These are phyloP conservation scores for Nyssa sinensis DNA, from an alignment of 148 eudicot genomes.

Conservation along the genomic window DNA sequence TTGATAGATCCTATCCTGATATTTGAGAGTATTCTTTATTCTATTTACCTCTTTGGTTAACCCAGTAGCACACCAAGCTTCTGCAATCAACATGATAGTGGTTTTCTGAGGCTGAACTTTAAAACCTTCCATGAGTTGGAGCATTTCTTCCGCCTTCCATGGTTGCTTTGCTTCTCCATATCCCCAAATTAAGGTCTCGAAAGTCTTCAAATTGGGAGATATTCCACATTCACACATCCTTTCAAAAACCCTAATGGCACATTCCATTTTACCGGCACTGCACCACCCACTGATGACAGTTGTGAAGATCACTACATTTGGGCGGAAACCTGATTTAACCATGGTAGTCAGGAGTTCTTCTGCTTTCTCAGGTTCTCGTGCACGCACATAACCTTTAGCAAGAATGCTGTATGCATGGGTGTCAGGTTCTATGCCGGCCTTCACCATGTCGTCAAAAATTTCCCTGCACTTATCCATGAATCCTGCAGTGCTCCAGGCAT, in stretches of 20 bases:
- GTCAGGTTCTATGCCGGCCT: constrained; percentile 68
- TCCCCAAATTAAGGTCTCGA: constrained; percentile 77
- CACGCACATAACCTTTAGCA: constrained; percentile 72
- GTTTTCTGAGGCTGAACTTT: constrained; percentile 52
- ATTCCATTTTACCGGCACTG: constrained; percentile 56
- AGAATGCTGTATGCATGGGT: constrained; percentile 71
- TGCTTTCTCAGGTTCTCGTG: constrained; percentile 63
- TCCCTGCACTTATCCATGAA: constrained; percentile 67
- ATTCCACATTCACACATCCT: constrained; percentile 50
- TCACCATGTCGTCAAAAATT: constrained; percentile 72
- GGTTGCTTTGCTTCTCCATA: constrained; percentile 72
- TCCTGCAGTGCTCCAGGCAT: constrained; percentile 78
- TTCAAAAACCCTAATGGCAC: constrained; percentile 53
- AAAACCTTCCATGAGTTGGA: constrained; percentile 52
- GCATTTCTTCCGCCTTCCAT: constrained; percentile 63
- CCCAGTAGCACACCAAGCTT: constrained; percentile 58
- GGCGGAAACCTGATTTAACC: constrained; percentile 41
- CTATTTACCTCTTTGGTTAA: constrained; percentile 35
- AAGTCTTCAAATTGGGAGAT: constrained; percentile 70
- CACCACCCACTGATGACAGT: constrained; percentile 82
- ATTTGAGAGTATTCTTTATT: constrained; percentile 13
- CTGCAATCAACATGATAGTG: constrained; percentile 45
- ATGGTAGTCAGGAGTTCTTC: constrained; percentile 57
- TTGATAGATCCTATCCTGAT: constrained; percentile 8
- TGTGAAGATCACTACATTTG: constrained; percentile 74